These are phyloP conservation scores for Solanum bukasovii DNA, from an alignment of 257 asterid species.

Conservation along the genomic window DNA sequence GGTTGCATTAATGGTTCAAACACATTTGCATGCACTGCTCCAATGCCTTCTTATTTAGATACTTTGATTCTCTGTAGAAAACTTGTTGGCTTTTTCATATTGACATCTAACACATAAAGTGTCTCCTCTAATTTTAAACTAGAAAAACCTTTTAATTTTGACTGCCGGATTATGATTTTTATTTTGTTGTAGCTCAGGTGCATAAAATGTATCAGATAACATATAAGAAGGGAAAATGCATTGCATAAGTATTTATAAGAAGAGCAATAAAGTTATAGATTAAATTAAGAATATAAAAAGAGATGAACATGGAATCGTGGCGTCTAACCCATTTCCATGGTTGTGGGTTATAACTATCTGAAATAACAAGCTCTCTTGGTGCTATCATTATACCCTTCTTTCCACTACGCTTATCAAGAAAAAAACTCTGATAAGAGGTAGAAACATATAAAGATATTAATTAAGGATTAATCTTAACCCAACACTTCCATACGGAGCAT, in stretches of 20 bases:
- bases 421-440: constrained; percentile 11
- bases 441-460: no score
- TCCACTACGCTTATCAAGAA: constrained; percentile 16
- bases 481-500: not conserved
- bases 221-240: not conserved
- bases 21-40: not conserved
- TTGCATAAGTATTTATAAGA: not conserved
- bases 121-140: not conserved
- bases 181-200: no score
- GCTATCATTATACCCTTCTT: constrained; percentile 21
- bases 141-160: no score
- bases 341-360: not conserved
- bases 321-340: not conserved
- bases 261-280: not conserved
- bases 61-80: not conserved
- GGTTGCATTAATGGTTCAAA: not conserved
- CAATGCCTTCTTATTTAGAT: not conserved
- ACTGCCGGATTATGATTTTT: not conserved
- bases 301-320: not conserved
- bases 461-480: not conserved
- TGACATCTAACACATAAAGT: not conserved
- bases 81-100: not conserved
- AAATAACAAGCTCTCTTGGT: constrained; percentile 22
- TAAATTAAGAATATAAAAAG: no score
- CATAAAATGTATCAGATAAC: no score